Conservation (phyloP, 352 stramenopile species). For the Phytophthora cajani region DNA sequence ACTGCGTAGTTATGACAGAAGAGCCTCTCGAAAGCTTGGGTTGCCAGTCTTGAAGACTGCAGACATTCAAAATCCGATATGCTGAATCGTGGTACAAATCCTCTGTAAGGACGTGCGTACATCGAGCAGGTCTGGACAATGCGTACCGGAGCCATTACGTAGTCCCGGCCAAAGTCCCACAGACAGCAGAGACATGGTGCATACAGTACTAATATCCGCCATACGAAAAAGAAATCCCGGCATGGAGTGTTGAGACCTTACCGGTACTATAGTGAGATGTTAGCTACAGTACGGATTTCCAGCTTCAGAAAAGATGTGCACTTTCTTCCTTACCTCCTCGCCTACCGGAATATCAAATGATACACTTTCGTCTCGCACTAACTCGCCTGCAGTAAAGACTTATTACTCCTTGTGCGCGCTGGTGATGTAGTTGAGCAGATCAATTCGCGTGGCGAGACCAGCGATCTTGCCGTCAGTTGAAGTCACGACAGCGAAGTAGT, state of each 20-base stretch:
- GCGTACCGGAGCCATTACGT: not conserved
- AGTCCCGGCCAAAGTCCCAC: not conserved
- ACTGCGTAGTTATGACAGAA: slow-evolving; percentile 25
- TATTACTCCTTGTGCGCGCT: slow-evolving; percentile 33
- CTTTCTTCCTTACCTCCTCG: not conserved
- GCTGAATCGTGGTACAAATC: slow-evolving; percentile 21
- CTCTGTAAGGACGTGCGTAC: slow-evolving; percentile 21
- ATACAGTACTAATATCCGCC: slow-evolving; percentile 3
- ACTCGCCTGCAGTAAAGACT: not conserved
- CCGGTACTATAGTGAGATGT: not conserved
- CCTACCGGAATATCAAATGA: slow-evolving; percentile 10
- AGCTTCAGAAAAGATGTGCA: slow-evolving; percentile 1
- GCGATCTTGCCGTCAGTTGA: slow-evolving; percentile 79
- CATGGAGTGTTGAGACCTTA: slow-evolving; percentile 2
- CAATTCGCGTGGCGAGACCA: slow-evolving; percentile 95
- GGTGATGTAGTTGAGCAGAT: slow-evolving; percentile 96
- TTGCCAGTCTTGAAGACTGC: slow-evolving; percentile 10
- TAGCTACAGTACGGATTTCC: not conserved
- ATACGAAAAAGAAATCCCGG: slow-evolving; percentile 2
- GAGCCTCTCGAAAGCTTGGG: slow-evolving; percentile 6
- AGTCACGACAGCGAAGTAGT: slow-evolving; percentile 94
- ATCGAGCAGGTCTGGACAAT: not conserved
- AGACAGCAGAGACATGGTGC: not conserved
- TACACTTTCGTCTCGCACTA: not conserved
- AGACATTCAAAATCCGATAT: slow-evolving; percentile 17